Evolutionary conservation across 495 filamentous ascomycete species (phyloP).

Genomic region (Antarctomyces pellizariae): DNA sequence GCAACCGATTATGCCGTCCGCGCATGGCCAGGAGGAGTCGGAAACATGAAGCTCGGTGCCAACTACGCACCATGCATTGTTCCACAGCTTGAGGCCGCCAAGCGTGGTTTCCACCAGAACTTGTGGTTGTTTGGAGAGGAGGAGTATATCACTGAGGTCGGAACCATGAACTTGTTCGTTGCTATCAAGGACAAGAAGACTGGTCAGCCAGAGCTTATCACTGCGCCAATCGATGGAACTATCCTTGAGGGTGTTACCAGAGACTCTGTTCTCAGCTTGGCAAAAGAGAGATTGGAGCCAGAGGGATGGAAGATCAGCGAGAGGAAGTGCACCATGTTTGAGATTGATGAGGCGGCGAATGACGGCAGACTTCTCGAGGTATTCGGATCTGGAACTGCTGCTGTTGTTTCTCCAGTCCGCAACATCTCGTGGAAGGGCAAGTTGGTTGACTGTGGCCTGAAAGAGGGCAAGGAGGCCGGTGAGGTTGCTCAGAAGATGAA

Average conservation of each 20-base stretch:
- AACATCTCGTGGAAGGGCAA: constrained; percentile 66
- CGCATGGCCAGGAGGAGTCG: constrained; percentile 91
- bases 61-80: constrained; percentile 96
- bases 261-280: constrained; percentile 65
- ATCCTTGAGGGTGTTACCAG: constrained; percentile 87
- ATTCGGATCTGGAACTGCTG: constrained; percentile 84
- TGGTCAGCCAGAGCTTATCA: constrained; percentile 73
- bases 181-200: constrained; percentile 59
- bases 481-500: constrained; percentile 70
- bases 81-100: constrained; percentile 75
- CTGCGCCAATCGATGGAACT: constrained; percentile 87
- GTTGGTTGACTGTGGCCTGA: constrained; percentile 54
- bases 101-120: constrained; percentile 88
- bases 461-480: constrained; percentile 59
- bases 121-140: constrained; percentile 91
- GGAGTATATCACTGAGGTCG: constrained; percentile 85
- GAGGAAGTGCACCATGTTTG: constrained; percentile 71
- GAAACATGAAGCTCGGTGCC: constrained; percentile 90
- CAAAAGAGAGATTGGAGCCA: constrained; percentile 55
- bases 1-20: constrained; percentile 87
- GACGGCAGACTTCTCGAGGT: constrained; percentile 80
- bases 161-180: constrained; percentile 94
- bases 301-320: constrained; percentile 77
- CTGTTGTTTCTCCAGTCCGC: constrained; percentile 59
- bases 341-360: constrained; percentile 50